phyloP scores from a whole-genome alignment of 78 protist genomes.

The Ministeria vibrans region DNA sequence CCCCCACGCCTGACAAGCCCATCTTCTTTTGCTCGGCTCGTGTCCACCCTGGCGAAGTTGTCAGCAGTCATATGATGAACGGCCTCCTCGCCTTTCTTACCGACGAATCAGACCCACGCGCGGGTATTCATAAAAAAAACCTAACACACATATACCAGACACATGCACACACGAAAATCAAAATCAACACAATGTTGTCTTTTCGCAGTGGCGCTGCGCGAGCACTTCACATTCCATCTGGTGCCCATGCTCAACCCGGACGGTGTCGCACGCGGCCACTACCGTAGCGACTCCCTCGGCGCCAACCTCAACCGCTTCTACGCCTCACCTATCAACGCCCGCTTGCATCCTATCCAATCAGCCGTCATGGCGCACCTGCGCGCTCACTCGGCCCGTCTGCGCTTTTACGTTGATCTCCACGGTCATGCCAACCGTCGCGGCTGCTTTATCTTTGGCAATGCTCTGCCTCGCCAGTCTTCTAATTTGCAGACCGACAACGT shows the following conservation, averaged over 20 bases:
- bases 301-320: slow-evolving; percentile 51
- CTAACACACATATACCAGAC: too few relatives aligned
- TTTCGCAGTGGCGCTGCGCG: slow-evolving; percentile 1
- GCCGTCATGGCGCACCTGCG: background rate
- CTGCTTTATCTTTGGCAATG: slow-evolving; percentile 32
- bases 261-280: slow-evolving; percentile 59
- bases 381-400: background rate
- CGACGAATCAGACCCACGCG: background rate
- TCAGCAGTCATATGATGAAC: slow-evolving; percentile 45
- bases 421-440: slow-evolving; percentile 23
- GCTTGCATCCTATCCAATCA: slow-evolving; percentile 31
- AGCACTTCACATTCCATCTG: slow-evolving; percentile 34
- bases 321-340: slow-evolving; percentile 4
- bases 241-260: slow-evolving; percentile 79
- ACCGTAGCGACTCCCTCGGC: slow-evolving; percentile 39
- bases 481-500: background rate
- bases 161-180: too few relatives aligned
- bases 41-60: slow-evolving; percentile 84
- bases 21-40: slow-evolving; percentile 52
- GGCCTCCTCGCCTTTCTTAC: slow-evolving; percentile 25
- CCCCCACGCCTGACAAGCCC: too few relatives aligned
- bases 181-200: too few relatives aligned
- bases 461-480: background rate
- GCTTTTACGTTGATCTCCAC: slow-evolving; percentile 34
- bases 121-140: too few relatives aligned